phyloP scores from a whole-genome alignment of 768 basidiomycete genomes.

The Leucocoprinus birnbaumii region DNA sequence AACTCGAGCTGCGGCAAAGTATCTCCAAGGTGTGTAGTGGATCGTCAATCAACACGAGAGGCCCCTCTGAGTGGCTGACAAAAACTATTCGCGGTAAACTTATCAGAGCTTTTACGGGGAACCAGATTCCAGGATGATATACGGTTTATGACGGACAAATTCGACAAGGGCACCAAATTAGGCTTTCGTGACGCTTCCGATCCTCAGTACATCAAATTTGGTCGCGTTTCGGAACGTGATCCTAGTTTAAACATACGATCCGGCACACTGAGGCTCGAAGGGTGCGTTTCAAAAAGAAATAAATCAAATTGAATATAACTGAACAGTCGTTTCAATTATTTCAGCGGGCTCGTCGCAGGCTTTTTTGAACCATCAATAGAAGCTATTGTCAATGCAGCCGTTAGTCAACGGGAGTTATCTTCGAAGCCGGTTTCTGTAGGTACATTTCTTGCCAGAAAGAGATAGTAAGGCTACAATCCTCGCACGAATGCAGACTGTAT shows the following conservation, averaged over 20 bases:
- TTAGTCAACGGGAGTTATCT: conserved; percentile 13
- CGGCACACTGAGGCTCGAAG: conserved; percentile 42
- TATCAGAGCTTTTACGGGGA: conserved; percentile 31
- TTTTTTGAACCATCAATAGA: conserved; percentile 26
- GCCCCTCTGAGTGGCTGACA: too few species aligned
- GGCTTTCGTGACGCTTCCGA: conserved; percentile 37
- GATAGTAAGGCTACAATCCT: neutral
- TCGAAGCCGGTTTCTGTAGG: neutral
- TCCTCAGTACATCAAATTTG: conserved; percentile 46
- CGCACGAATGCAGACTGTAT: conserved; percentile 23
- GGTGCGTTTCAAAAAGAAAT: conserved; percentile 18
- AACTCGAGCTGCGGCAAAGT: conserved; percentile 30
- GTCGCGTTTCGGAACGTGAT: conserved; percentile 38
- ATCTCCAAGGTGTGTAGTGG: conserved; percentile 34
- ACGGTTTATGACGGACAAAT: conserved; percentile 35
- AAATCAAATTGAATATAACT: too few species aligned
- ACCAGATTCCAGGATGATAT: conserved; percentile 40
- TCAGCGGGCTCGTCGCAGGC: conserved; percentile 19
- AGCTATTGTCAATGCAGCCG: conserved; percentile 20
- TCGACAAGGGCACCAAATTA: conserved; percentile 47
- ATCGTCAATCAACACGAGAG: too few species aligned
- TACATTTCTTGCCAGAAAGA: neutral
- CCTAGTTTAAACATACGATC: conserved; percentile 34
- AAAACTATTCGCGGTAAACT: too few species aligned
- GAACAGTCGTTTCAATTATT: neutral